Conservation (phyloP, 441 rosid genomes). For the Kokia cookei region DNA sequence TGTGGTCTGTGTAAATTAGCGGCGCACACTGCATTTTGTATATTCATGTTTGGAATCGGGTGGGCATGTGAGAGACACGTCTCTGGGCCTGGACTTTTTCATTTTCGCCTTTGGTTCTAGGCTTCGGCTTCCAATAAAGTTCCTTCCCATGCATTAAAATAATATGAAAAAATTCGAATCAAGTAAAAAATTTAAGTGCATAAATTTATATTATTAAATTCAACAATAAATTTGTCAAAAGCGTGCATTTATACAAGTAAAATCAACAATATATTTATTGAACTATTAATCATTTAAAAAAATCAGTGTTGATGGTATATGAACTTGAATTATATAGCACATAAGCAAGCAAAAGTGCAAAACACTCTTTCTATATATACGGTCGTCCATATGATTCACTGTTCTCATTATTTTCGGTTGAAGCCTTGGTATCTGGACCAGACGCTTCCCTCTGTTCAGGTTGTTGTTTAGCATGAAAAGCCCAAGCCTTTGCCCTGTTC, state of each 20-base stretch:
- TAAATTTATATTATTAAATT: no score
- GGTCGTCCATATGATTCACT: conserved; percentile 7
- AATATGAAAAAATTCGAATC: no score
- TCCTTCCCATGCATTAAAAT: neutral
- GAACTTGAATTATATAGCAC: no score
- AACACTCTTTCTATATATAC: no score
- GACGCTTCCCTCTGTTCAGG: conserved; percentile 37
- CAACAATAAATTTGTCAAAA: no score
- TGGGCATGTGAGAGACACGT: neutral
- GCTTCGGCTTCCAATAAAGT: neutral
- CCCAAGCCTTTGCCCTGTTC: conserved; percentile 77
- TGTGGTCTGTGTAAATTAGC: neutral
- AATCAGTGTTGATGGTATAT: no score
- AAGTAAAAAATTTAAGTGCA: no score
- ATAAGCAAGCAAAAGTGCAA: no score
- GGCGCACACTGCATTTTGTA: neutral
- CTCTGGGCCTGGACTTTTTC: neutral
- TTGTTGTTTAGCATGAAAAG: conserved; percentile 55
- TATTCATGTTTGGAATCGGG: neutral
- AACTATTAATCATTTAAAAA: no score
- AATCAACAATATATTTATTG: no score
- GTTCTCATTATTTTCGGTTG: conserved; percentile 22
- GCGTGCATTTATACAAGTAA: no score
- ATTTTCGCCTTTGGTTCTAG: neutral
- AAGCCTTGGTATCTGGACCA: conserved; percentile 24